Conservation (phyloP, 176 grass and related monocot species). For the Eragrostis curvula region DNA sequence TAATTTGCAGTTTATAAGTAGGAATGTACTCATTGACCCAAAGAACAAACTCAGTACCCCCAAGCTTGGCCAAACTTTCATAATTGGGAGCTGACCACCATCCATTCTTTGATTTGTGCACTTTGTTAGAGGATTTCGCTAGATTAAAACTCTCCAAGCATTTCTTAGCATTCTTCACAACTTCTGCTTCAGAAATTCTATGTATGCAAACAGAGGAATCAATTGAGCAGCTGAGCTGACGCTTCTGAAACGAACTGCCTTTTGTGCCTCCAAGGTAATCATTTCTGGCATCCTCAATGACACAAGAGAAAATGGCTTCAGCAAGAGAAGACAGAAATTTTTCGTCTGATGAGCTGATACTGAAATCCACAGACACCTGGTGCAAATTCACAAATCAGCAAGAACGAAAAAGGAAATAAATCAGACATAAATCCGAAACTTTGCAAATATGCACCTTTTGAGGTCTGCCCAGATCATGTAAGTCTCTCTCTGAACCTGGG, state of each 20-base stretch:
- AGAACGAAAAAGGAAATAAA: slow-evolving; percentile 18
- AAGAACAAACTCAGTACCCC: slow-evolving; percentile 51
- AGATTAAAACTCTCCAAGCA: slow-evolving; percentile 52
- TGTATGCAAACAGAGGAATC: slow-evolving; percentile 74
- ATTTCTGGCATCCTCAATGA: slow-evolving; percentile 48
- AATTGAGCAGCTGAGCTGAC: slow-evolving; percentile 58
- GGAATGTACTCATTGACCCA: slow-evolving; percentile 75
- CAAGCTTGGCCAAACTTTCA: slow-evolving; percentile 56
- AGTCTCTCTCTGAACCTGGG: slow-evolving; percentile 56
- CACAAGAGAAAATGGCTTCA: slow-evolving; percentile 74
- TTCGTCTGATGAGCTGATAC: slow-evolving; percentile 69
- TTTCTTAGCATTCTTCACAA: slow-evolving; percentile 57
- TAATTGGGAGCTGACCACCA: slow-evolving; percentile 75
- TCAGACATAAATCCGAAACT: neutral
- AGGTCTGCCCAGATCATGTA: slow-evolving; percentile 53
- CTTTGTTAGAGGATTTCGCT: slow-evolving; percentile 22
- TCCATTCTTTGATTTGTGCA: slow-evolving; percentile 33
- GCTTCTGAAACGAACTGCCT: slow-evolving; percentile 38
- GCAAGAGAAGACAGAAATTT: slow-evolving; percentile 71
- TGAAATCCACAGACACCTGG: slow-evolving; percentile 54
- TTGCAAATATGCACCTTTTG: slow-evolving; percentile 52
- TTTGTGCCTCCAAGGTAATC: slow-evolving; percentile 32
- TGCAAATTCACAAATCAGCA: slow-evolving; percentile 32
- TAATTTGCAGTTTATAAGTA: slow-evolving; percentile 77
- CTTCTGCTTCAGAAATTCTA: slow-evolving; percentile 61